These are phyloP conservation scores for Sarocladium strictum DNA, from an alignment of 2,329 filamentous ascomycete species.

Conservation along the genomic window DNA sequence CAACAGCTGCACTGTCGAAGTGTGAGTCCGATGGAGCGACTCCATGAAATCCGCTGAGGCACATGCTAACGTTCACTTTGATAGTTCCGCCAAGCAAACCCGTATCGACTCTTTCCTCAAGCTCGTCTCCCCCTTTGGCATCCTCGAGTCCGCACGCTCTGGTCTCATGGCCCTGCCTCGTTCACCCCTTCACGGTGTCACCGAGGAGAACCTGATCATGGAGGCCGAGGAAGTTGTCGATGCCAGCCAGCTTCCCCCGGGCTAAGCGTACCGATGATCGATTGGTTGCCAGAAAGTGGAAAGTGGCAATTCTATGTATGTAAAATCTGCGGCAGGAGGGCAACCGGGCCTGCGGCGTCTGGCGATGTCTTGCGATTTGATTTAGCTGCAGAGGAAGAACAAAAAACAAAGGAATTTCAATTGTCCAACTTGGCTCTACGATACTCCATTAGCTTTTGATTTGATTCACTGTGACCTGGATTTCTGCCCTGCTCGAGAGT, in stretches of 20 bases:
- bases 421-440: conserved; percentile 5
- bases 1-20: conserved; percentile 95
- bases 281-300: conserved; percentile 12
- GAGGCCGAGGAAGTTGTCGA: conserved; percentile 95
- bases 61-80: conserved; percentile 13
- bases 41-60: background rate
- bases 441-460: conserved; percentile 1
- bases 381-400: conserved; percentile 2
- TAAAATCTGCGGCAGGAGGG: conserved; percentile 21
- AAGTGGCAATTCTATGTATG: conserved; percentile 18
- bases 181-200: conserved; percentile 73
- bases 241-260: conserved; percentile 86
- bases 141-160: conserved; percentile 90
- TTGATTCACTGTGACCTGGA: background rate
- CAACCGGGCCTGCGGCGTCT: conserved; percentile 14
- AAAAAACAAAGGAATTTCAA: conserved; percentile 5
- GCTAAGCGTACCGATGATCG: conserved; percentile 44
- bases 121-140: conserved; percentile 87
- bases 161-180: conserved; percentile 95
- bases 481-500: background rate
- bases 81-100: conserved; percentile 80
- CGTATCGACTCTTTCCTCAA: conserved; percentile 98
- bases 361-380: conserved; percentile 9
- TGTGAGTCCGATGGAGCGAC: conserved; percentile 54
- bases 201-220: conserved; percentile 65